Evolutionary conservation across 1,284 basidiomycete genomes (phyloP).

Genomic region (Vanrija sp.): DNA sequence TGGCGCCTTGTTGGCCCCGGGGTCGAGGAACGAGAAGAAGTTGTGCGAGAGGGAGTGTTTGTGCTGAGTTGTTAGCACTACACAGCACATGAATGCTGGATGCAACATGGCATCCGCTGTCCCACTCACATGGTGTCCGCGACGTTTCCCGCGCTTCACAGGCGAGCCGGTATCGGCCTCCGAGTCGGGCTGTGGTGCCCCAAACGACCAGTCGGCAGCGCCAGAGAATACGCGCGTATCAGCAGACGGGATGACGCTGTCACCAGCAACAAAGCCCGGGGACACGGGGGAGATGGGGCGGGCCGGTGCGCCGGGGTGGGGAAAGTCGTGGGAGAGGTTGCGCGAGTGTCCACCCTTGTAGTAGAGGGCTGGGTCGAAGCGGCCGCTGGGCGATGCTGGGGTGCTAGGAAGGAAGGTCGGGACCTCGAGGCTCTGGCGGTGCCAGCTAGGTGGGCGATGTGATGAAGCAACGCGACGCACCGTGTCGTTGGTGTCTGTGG

Average conservation of each 20-base stretch:
- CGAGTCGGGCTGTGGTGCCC: conserved; percentile 18
- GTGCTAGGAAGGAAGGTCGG: neutral
- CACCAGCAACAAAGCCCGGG: conserved; percentile 11
- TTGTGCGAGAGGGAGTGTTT: conserved; percentile 91
- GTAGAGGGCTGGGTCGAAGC: conserved; percentile 34
- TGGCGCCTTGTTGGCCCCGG: conserved; percentile 48
- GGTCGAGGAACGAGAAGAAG: conserved; percentile 83
- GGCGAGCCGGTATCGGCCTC: conserved; percentile 7
- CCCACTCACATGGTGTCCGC: conserved; percentile 66
- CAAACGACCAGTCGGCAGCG: conserved; percentile 29
- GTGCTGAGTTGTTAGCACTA: conserved; percentile 52
- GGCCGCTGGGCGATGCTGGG: neutral
- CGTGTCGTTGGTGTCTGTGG: too few relatives aligned
- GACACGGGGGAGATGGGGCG: conserved; percentile 13
- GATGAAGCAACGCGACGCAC: neutral
- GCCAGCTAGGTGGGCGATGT: conserved; percentile 7
- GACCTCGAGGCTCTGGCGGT: conserved; percentile 10
- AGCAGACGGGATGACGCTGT: conserved; percentile 23
- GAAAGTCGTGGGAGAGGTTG: conserved; percentile 87
- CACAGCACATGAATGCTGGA: neutral
- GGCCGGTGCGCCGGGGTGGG: conserved; percentile 61
- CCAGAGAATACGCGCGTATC: conserved; percentile 30
- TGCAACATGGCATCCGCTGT: neutral
- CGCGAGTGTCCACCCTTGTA: conserved; percentile 66
- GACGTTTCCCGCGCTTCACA: conserved; percentile 52